phyloP scores from a whole-genome alignment of 345 rosid species.

The Durio zibethinus region DNA sequence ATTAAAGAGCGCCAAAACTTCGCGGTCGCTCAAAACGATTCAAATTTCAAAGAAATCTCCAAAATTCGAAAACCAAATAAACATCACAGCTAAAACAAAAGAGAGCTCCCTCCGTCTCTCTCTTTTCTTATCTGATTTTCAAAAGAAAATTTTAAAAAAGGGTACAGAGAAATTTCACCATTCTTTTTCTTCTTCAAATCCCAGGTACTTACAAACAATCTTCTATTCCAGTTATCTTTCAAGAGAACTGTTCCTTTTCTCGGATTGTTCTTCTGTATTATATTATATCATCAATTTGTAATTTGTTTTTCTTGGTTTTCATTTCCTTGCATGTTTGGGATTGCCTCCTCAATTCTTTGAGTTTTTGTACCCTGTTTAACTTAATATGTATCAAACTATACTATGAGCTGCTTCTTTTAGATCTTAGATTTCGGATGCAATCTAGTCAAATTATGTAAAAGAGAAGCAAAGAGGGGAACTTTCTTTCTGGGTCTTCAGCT shows the following conservation, averaged over 20 bases:
- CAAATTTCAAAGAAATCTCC: conserved; percentile 17
- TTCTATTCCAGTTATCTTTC: neutral
- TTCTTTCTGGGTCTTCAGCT: neutral
- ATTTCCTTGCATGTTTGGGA: neutral
- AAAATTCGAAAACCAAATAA: conserved; percentile 14
- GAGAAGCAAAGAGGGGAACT: neutral
- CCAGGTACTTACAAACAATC: conserved; percentile 17
- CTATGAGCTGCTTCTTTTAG: neutral
- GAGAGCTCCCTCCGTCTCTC: neutral
- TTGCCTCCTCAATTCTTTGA: neutral
- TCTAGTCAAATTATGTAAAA: neutral
- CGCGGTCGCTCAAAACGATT: conserved; percentile 24
- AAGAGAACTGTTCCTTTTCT: neutral
- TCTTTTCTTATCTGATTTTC: conserved; percentile 7
- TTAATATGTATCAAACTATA: neutral
- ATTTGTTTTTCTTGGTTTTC: neutral
- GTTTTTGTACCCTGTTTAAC: neutral
- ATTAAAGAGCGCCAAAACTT: conserved; percentile 37
- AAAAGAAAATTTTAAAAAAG: too few relatives aligned
- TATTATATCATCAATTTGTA: neutral
- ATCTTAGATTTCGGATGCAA: neutral
- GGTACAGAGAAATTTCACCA: neutral
- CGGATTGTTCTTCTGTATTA: neutral
- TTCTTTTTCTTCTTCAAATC: neutral
- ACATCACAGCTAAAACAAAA: neutral